Conservation (phyloP, 176 grass and related monocot species). For the Typha latifolia region DNA sequence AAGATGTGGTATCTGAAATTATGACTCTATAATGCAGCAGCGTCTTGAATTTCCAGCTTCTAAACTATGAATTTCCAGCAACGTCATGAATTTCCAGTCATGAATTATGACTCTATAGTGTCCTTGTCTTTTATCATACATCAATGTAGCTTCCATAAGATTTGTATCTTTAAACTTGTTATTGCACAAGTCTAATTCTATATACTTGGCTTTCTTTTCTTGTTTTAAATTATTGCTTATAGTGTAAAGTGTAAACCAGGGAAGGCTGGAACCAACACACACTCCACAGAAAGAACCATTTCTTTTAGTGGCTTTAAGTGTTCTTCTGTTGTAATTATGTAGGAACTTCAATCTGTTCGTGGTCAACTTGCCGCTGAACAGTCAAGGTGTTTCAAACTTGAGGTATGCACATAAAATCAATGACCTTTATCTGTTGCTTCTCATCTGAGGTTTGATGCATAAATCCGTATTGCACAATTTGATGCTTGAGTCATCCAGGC, state of each 20-base stretch:
- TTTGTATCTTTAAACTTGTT: neutral
- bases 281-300: neutral
- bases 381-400: constrained; percentile 99
- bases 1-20: neutral
- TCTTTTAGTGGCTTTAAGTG: neutral
- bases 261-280: too few species aligned
- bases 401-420: constrained; percentile 33
- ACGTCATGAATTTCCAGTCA: neutral
- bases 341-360: constrained; percentile 95
- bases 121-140: neutral
- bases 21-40: neutral
- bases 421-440: neutral
- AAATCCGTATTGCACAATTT: too few species aligned
- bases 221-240: neutral
- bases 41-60: neutral
- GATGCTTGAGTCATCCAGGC: neutral
- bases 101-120: neutral
- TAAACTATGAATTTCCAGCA: neutral
- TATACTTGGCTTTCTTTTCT: neutral
- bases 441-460: neutral
- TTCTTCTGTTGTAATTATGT: constrained; percentile 20
- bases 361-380: constrained; percentile 95
- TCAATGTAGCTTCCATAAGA: constrained; percentile 1
- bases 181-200: neutral
- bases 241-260: too few species aligned